Evolutionary conservation across 2,329 filamentous ascomycete genomes (phyloP), one percentile per base, ranked within the genome.

Genomic region (Beauveria brongniartii): DNA sequence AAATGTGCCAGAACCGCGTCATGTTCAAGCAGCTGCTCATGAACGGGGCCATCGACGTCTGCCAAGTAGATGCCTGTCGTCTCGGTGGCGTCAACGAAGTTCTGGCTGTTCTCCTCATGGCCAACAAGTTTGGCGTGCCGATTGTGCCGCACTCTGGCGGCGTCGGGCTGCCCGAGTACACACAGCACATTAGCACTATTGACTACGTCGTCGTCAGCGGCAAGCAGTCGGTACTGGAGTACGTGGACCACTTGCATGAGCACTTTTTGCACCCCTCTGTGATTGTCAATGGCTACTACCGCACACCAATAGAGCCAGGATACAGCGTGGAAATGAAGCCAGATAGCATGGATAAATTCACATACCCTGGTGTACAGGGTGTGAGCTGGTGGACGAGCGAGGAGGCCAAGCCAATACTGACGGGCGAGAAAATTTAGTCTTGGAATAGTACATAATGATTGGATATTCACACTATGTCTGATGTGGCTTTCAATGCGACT

Each of bases 291-390:
- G 92, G 92, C 4, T 94, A 91, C 75, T 95, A 95, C 76, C 88
- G 89, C 66, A 96, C 92, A 1, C 92, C 92, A 0, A 87, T 78
- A 64, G 86, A 91, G 71, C 82, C 92, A 0, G 92, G 92, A 0
- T 96, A 96, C 74, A 92, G 89, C 70, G 92, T 96, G 2, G 91
- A 96, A 83, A 96, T 96, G 91, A 93, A 90, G 83, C 76, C 85
- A 3, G 89, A 87, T 66, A 94, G 90, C 72, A 94, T 96, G 91
- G 89, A 92, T 65, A 75, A 74, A 67, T 96, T 82, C 71, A 81
- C 82, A 55, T 96, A 85, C 72, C 92, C 91, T 1, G 91, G 91
- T 8, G 83, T 87, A 69, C 81, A 87, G 64, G 88, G 87, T 4
- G 87, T 90, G 66, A 90, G 90, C 70, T 96, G 91, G 90, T 96